Base-by-base conservation (phyloP, 495 filamentous ascomycete species). In the Sabuloglossum arenarium region DNA sequence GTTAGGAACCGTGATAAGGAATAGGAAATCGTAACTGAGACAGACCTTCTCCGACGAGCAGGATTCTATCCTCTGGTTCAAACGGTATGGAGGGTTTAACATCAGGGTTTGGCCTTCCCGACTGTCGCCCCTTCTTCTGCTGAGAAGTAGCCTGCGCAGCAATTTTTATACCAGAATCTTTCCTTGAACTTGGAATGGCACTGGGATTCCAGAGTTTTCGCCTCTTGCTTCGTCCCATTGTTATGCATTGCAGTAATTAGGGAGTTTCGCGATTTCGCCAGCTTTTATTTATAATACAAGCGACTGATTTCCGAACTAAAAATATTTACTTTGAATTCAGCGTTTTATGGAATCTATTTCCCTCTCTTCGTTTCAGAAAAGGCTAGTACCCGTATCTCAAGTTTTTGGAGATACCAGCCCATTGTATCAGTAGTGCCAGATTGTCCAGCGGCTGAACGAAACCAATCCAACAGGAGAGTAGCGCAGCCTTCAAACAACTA, bases 1-100 rank as follows among this genome's bases (percentile, higher is more conserved):
- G 37, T 30, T 29, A 46, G 28, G 8, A 32, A 55, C 16, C 0
- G 8, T 24, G 29, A 14, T 25, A 5, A 23, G 30, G 43, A 9
- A 24, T 25, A n/a, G 4, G 24, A 16, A 12, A 6, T 11, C 0
- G 24, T 4, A 19, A 16, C 12, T 9, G 25, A 28, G 16, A 4
- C 25, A 8, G 42, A 71, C 85, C 90, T 71, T 98, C 90, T 52
- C 90, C 91, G 61, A 98, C 67, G 1, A 96, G 75, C 27, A 98
- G 77, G 58, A 96, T 85, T 56, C 75, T 70, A 64, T 91, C 79
- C 53, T 70, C 66, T 24, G 75, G 73, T 23, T 71, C 66, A 69
- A 93, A 94, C n/a, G 88, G 89, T 58, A 93, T 79, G 39, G 73
- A 78, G 55, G 24, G 3, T n/a, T 16, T 25, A 11, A 30, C 25